Evolutionary conservation across 345 rosid species (phyloP), one percentile per base, ranked within the genome.

Genomic region (Pugionium dolabratum): DNA sequence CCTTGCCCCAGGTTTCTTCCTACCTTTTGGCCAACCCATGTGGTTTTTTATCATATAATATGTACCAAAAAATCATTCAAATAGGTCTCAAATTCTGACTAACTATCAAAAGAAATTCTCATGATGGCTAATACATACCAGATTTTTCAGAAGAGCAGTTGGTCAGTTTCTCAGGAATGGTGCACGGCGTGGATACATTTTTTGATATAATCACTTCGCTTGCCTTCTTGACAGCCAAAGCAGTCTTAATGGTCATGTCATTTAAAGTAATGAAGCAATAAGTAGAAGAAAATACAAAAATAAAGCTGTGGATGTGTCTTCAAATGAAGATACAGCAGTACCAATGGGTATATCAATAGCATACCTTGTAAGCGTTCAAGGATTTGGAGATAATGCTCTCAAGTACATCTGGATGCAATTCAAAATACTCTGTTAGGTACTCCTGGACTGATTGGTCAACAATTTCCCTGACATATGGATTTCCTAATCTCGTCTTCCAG

Each of bases 361-460:
- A 57, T 74, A 94, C 99, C 95, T 84, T 87, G 69, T 86, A 88
- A 62, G 93, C 95, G 79, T 82, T 86, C 29, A 88, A 75, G 46
- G 95, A 79, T 72, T 95, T 91, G 43, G 95, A 82, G 56, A 91
- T 82, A 67, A 95, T 81, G 65, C 83, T 82, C 72, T 91, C 94
- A 69, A 95, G 90, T 52, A 87, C 85, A 79, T 87, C 84, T 33
- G 97, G 96, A 80, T 95, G 96, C 85, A 95, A 77, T 80, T 91
- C 94, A 74, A 95, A 77, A 80, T 72, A 91, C 75, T 91, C 96
- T 7, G 88, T 83, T 67, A 95, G 81, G 76, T 82, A 86, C 86
- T 83, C 96, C 68, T 89, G 83, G 51, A 95, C 85, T 76, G 95
- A 83, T 69, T 87, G 95, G 67, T 95, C 99, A 52, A 95, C 96